Base-by-base conservation (phyloP, 2,329 filamentous ascomycete genomes). In the Hymenotorrendiella dingleyae region DNA sequence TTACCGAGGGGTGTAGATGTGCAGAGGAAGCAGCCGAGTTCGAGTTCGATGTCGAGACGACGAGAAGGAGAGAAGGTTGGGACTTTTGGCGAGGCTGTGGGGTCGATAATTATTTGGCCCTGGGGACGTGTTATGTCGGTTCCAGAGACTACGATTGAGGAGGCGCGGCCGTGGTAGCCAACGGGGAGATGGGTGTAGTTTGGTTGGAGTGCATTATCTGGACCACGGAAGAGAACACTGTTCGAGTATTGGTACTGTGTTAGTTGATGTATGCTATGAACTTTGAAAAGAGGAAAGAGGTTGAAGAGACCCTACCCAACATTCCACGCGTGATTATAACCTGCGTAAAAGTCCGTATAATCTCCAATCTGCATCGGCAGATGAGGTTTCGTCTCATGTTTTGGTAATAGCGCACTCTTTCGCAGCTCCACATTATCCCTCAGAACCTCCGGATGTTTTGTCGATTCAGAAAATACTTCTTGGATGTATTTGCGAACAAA, bases 301-400 rank as follows among this genome's bases (percentile, higher is more conserved):
- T 26, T n/a, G 7, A 3, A 20, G 2, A n/a, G 37, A 33, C 22
- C 20, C 28, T 46, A 50, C 41, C 57, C 58, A 41, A 54, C 54
- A 42, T 82, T 83, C 65, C 79, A 82, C 14, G 86, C 86, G 64
- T 93, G 86, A 60, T 90, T 83, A 50, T 82, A 67, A 11, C 86
- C 86, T 8, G 83, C 86, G 59, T 87, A 93, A 67, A 93, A 93
- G 63, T 93, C 86, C 1, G 86, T 87, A 62, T 91, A 93, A 62
- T 91, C 86, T 20, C 84, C 83, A 54, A 91, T 87, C 42, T 73
- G 70, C 76, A 93, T 80, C 2, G 86, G 86, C 6, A 91, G 58
- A 56, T 90, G 83, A 58, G 74, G 80, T 49, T 70, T 75, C 36
- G 82, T 76, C 16, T 78, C 67, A 4, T 70, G 67, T 36, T 80